Evolutionary conservation across 768 basidiomycete genomes (phyloP), one percentile per base, ranked within the genome.

Genomic region (Obba rivulosa): DNA sequence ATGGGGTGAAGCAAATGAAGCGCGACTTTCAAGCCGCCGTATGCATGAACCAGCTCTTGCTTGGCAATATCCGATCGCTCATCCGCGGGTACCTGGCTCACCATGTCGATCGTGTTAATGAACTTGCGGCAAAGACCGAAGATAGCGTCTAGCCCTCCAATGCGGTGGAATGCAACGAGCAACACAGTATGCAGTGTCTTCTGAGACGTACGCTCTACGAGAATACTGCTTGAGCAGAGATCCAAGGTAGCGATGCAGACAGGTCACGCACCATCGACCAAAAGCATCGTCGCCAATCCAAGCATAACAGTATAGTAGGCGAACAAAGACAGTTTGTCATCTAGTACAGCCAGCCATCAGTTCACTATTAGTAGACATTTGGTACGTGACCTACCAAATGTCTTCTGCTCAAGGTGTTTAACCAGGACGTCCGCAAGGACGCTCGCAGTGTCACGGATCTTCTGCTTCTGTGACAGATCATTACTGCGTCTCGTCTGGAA

Each of bases 161-260:
- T 69, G 28, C 80, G 76, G 53, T 85, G 79, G 58, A 97, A 87
- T 0, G 83, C 77, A 43, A 80, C 72, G 23, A 97, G 74, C 9
- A 95, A 74, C 34, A 92, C 81, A 0, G 92, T 93, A 60, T 97
- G 87, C 7, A 97, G 63, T 8, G 80, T 81, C 46, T 79, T 84
- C 47, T 81, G 78, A 24, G 79, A 70, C 0, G 87, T 78, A 13
- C 91, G 86, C 47, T 93, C 93, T 95, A 53, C 45, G 21, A 45
- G 43, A 31, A 38, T 50, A 34, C 41, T 43, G 13, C 34, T n/a
- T 43, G 36, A n/a, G 18, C 13, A 34, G 22, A 10, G 20, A 42
- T 14, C 17, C 10, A 31, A 46, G 36, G 37, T 8, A 4, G 3
- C 24, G 21, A 24, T 18, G 1, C 16, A 21, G n/a, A 14, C 22